These are phyloP conservation scores for Kodamaea neixiangensis DNA, from an alignment of 805 yeast genomes.

Conservation along the genomic window DNA sequence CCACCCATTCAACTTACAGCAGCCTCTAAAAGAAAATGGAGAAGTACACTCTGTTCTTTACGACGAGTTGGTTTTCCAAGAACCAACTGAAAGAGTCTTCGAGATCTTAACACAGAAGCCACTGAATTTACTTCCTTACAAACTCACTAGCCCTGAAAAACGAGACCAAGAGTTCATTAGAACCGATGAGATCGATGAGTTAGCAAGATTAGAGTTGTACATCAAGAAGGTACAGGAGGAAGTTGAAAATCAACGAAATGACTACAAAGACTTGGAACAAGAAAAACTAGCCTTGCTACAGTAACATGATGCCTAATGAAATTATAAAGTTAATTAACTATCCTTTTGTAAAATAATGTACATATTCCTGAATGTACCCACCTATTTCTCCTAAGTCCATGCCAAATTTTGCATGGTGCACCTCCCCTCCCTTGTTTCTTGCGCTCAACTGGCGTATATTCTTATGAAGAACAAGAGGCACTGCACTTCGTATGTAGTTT, in stretches of 20 bases:
- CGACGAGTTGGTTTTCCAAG: constrained; percentile 92
- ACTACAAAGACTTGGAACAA: constrained; percentile 43
- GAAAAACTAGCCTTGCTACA: constrained; percentile 41
- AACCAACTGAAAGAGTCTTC: constrained; percentile 90
- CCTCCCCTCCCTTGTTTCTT: constrained; percentile 6
- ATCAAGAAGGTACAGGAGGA: constrained; percentile 40
- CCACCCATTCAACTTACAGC: constrained; percentile 73
- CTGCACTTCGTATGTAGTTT: constrained; percentile 14
- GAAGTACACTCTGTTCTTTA: constrained; percentile 53
- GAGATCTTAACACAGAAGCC: constrained; percentile 72
- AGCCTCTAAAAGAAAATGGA: constrained; percentile 40
- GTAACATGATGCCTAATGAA: constrained; percentile 12
- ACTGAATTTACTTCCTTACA: constrained; percentile 51
- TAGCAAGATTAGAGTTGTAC: constrained; percentile 42
- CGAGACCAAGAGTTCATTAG: constrained; percentile 44
- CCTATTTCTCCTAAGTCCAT: constrained; percentile 7
- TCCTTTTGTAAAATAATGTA: neutral
- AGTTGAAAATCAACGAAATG: constrained; percentile 41
- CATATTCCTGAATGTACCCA: constrained; percentile 12
- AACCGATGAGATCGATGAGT: constrained; percentile 42
- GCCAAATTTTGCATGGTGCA: constrained; percentile 12
- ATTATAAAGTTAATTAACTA: constrained; percentile 1
- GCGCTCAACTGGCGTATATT: constrained; percentile 1
- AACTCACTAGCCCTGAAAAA: constrained; percentile 33
- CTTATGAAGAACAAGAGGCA: constrained; percentile 11